phyloP scores from a whole-genome alignment of 1,139 yeast species.

The Saccharomyces pastorianus region DNA sequence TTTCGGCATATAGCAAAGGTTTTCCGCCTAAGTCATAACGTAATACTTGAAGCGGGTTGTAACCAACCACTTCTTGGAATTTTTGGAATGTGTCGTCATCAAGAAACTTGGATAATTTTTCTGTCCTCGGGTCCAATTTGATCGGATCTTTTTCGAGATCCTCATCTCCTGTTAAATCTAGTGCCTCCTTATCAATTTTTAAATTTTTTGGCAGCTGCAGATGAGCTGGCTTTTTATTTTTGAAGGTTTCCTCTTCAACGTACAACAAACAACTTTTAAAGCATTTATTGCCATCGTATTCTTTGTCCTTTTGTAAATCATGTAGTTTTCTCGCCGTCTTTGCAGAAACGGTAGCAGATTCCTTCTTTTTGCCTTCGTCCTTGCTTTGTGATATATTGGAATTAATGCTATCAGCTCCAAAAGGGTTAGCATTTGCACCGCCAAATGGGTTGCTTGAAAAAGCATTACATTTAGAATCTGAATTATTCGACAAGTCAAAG shows the following conservation, averaged over 20 bases:
- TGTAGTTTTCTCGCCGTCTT: constrained; percentile 22
- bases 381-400: constrained; percentile 5
- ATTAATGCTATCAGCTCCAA: constrained; percentile 12
- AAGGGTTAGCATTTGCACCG: constrained; percentile 30
- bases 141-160: constrained; percentile 24
- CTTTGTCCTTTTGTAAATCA: constrained; percentile 20
- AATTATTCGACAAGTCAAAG: constrained; percentile 32
- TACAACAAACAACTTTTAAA: constrained; percentile 61
- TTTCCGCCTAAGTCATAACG: constrained; percentile 71
- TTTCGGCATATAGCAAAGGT: constrained; percentile 60
- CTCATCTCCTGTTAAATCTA: constrained; percentile 30
- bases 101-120: constrained; percentile 38
- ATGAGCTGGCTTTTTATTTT: constrained; percentile 41
- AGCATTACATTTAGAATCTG: constrained; percentile 1
- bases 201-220: constrained; percentile 34
- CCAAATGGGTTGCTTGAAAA: constrained; percentile 29
- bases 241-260: constrained; percentile 58
- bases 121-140: constrained; percentile 35
- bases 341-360: constrained; percentile 20
- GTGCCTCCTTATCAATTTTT: constrained; percentile 31
- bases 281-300: constrained; percentile 22
- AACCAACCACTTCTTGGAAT: constrained; percentile 64
- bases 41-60: constrained; percentile 79
- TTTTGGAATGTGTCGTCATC: constrained; percentile 74
- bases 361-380: constrained; percentile 3